Evolutionary conservation across 164 flowering plant species (phyloP), one percentile per base, ranked within the genome.

Genomic region (Umbellularia californica): DNA sequence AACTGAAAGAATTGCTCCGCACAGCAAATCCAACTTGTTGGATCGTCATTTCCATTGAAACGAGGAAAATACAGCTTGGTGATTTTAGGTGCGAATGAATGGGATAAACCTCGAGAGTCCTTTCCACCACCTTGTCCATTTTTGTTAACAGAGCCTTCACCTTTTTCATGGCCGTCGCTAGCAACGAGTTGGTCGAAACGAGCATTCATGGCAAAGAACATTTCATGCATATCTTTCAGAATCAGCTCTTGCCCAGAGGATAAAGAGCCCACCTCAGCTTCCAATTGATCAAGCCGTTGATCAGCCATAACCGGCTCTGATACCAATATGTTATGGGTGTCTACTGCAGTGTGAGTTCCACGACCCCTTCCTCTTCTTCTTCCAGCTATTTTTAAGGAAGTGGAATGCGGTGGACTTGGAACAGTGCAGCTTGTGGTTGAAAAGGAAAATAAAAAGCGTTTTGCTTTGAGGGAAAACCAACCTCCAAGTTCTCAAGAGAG

Each of bases 1-100:
- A 72, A 67, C 13, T 55, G 1, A 5, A 77, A 72, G 27, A 71
- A 67, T 67, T 77, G 67, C 5, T 55, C 65, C 27, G 5, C 62
- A 11, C 17, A 3, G 64, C 47, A 70, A 52, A 70, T 28, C 64
- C 64, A 58, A 27, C 73, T 71, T n/a, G 27, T 64, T 22, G 67
- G 30, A 3, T 64, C 67, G 0, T 24, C 28, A 64, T 5, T 22
- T 5, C 10, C 67, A 1, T 23, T 64, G 10, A 20, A 64, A 22
- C 11, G 10, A 22, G 67, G 67, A 13, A 64, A 24, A 12, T 64
- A 15, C 2, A 22, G 9, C n/a, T 64, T 64, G 25, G 67, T 17
- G 5, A 64, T 64, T 7, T 64, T 64, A 24, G 27, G 67, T 23
- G 15, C 12, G 23, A 64, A 5, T 5, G 27, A 22, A 6, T 9